These are phyloP conservation scores for Filobasidium wieringae DNA, from an alignment of 768 basidiomycete genomes.

Conservation along the genomic window DNA sequence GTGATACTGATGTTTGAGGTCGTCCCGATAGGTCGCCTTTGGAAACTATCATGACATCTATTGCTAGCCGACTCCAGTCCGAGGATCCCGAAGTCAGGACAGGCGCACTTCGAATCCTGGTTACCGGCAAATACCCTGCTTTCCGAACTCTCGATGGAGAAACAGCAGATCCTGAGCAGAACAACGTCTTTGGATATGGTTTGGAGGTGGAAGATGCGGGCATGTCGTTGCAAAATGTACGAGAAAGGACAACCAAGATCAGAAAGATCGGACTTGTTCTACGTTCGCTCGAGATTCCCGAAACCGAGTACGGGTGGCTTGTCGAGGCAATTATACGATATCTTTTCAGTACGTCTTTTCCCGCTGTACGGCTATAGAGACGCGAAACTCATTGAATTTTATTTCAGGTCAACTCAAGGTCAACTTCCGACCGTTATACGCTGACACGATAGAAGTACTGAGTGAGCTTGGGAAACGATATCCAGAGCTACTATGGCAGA, in stretches of 20 bases:
- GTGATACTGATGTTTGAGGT: not conserved
- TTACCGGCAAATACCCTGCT: slow-evolving; percentile 3
- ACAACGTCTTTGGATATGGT: slow-evolving; percentile 40
- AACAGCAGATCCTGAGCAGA: not conserved
- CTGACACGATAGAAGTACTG: slow-evolving; percentile 61
- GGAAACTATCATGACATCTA: not conserved
- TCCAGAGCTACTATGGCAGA: slow-evolving; percentile 59
- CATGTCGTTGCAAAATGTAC: slow-evolving; percentile 63
- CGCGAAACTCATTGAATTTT: not conserved
- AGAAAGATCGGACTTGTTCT: slow-evolving; percentile 42
- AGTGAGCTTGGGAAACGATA: slow-evolving; percentile 48
- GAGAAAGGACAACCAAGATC: slow-evolving; percentile 72
- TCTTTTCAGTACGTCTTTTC: slow-evolving; percentile 51
- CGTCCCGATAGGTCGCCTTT: not conserved
- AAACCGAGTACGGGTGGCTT: slow-evolving; percentile 45
- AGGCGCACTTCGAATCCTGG: slow-evolving; percentile 45
- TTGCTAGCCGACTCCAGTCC: slow-evolving; percentile 39
- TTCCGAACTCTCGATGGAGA: not conserved
- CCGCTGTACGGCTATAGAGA: not conserved
- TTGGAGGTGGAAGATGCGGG: slow-evolving; percentile 70
- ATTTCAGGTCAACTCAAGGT: slow-evolving; percentile 77
- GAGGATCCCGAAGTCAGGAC: slow-evolving; percentile 59
- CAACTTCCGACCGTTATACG: slow-evolving; percentile 81
- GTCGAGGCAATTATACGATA: slow-evolving; percentile 57
- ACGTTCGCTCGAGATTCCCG: slow-evolving; percentile 37